These are phyloP conservation scores for Botryotinia globosa DNA, from an alignment of 2,329 filamentous ascomycete genomes.

Conservation along the genomic window DNA sequence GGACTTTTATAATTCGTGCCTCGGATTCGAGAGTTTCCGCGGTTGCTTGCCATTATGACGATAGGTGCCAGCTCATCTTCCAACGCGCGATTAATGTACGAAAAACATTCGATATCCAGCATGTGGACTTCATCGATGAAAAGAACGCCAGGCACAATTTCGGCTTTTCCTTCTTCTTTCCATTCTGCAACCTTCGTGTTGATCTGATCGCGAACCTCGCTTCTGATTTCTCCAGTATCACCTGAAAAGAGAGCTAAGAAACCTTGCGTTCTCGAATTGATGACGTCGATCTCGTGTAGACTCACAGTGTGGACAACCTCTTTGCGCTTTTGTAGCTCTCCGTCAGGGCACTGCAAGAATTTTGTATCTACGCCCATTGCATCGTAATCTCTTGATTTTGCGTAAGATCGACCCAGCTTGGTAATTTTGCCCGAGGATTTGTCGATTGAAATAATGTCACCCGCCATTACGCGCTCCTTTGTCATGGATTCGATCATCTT, in stretches of 20 bases:
- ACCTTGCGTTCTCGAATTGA: conserved; percentile 98
- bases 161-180: conserved; percentile 99
- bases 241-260: conserved; percentile 97
- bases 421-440: conserved; percentile 98
- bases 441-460: conserved; percentile 97
- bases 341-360: conserved; percentile 95
- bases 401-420: conserved; percentile 92
- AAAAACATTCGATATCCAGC: conserved; percentile 99
- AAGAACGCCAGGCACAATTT: conserved; percentile 93
- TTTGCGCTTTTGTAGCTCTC: conserved; percentile 94
- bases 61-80: conserved; percentile 94
- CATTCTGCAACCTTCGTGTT: conserved; percentile 98
- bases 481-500: conserved; percentile 99
- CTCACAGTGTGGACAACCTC: conserved; percentile 97
- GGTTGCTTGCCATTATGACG: conserved; percentile 98
- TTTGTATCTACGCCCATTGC: conserved; percentile 98
- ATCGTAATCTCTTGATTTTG: conserved; percentile 94
- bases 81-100: conserved; percentile 94
- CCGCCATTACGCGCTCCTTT: conserved; percentile 98
- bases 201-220: conserved; percentile 97
- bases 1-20: conserved; percentile 92
- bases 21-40: conserved; percentile 85
- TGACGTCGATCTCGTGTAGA: conserved; percentile 97
- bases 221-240: conserved; percentile 95
- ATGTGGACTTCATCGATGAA: conserved; percentile 99